Evolutionary conservation across 2,329 filamentous ascomycete genomes (phyloP), one percentile per base, ranked within the genome.

Genomic region (Ophiosphaerella korrae): DNA sequence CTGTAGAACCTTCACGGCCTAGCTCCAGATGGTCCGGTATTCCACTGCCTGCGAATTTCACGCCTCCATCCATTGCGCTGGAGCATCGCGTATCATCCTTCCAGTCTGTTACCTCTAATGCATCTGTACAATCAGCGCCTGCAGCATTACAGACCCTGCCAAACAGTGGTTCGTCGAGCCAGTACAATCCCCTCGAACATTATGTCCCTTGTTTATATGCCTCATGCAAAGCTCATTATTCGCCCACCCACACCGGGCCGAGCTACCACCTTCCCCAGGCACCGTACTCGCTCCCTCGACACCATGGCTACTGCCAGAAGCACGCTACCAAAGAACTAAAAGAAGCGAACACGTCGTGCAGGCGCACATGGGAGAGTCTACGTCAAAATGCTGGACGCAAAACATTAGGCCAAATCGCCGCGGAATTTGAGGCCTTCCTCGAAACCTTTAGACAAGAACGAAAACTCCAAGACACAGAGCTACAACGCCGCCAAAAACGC

Each of bases 311-410:
- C 26, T 72, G 69, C 34, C 65, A 59, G 0, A 42, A 53, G 2
- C 68, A 71, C 23, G 67, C 67, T 0, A 59, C 54, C 33, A 53
- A 56, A 34, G 67, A 72, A n/a, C 54, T 70, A 14, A 60, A 60
- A 32, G 49, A 58, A 23, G 63, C 65, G 5, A 70, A 64, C 38
- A 48, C 52, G 3, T 36, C 51, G 2, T 67, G 60, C 45, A 71
- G 70, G 21, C 50, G 32, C 4, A 57, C 62, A 14, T 70, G 60
- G 49, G 69, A 72, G 38, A 18, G 33, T 7, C 60, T 70, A 53
- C 58, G 69, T 13, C 69, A 72, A 44, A 66, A 64, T n/a, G 67
- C 68, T 5, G 66, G 68, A 11, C 65, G 69, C 26, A 68, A 66
- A 45, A 70, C 66, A 3, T 63, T 72, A 7, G 60, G 64, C 8